phyloP scores from a whole-genome alignment of 805 yeast genomes.

The Nakazawaea peltata region DNA sequence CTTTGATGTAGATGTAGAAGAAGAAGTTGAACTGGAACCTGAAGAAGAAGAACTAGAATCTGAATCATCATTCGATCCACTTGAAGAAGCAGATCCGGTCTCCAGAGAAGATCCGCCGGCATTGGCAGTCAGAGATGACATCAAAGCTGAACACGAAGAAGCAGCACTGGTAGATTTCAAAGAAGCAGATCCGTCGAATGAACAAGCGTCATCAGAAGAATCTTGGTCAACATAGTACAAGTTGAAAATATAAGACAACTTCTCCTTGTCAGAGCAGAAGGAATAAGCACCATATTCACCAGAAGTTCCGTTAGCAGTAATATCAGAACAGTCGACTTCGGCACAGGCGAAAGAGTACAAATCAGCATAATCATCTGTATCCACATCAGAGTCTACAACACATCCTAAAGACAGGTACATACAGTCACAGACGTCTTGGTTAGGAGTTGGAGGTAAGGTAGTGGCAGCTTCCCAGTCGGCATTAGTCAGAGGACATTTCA shows the following conservation, averaged over 20 bases:
- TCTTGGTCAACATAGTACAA: slow-evolving; percentile 47
- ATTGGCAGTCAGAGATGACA: slow-evolving; percentile 56
- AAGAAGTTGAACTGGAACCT: slow-evolving; percentile 15
- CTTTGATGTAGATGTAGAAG: slow-evolving; percentile 17
- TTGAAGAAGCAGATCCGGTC: slow-evolving; percentile 20
- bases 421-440: slow-evolving; percentile 59
- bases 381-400: slow-evolving; percentile 46
- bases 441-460: slow-evolving; percentile 72
- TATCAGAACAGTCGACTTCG: slow-evolving; percentile 50
- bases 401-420: slow-evolving; percentile 45
- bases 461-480: slow-evolving; percentile 61
- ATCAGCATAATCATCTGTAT: slow-evolving; percentile 46
- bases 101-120: slow-evolving; percentile 37
- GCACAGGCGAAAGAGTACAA: slow-evolving; percentile 55
- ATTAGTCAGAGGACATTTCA: slow-evolving; percentile 43
- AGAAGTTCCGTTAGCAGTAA: slow-evolving; percentile 47
- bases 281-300: slow-evolving; percentile 73
- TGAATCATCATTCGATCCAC: slow-evolving; percentile 28
- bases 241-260: slow-evolving; percentile 61
- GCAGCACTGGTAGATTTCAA: slow-evolving; percentile 31
- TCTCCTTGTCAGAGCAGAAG: slow-evolving; percentile 63
- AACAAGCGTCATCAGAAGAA: slow-evolving; percentile 47
- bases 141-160: slow-evolving; percentile 42
- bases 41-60: slow-evolving; percentile 18
- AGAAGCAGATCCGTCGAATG: slow-evolving; percentile 66